Evolutionary conservation across 2,329 filamentous ascomycete species (phyloP), one percentile per base, ranked within the genome.

Genomic region (Golovinomyces cichoracearum): DNA sequence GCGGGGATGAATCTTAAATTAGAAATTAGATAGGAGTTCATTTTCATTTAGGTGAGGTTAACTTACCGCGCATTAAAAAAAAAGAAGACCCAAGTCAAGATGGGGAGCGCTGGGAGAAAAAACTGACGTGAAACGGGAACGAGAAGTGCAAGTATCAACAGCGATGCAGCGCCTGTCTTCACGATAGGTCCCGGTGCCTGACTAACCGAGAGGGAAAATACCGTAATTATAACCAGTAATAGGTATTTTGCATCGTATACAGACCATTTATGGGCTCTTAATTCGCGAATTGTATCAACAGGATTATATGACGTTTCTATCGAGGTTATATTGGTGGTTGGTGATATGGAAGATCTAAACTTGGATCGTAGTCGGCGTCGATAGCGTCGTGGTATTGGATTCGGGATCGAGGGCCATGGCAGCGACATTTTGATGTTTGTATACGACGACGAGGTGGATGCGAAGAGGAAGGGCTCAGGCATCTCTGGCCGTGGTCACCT

Each of bases 91-190:
- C 86, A 95, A 22, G 77, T 78, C 63, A 83, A 79, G 54, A 93
- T 83, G 5, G 83, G 80, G 51, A 90, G 69, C 48, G 85, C 85
- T 9, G 88, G 86, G 38, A 93, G 69, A 61, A 93, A 84, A 63
- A 94, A 93, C 63, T 95, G 88, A 54, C 83, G 73, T 3, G 86
- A 92, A 47, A 83, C 72, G 5, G 88, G 88, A 63, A 93, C 73
- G 41, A 88, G 68, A 35, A 93, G 68, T 27, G 85, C 74, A 55
- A 76, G 67, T 51, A 80, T 67, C 52, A 86, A 70, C 48, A 74
- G 68, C 1, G 78, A 70, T 13, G 83, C 71, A 38, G 80, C 74
- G 45, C 76, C 70, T 1, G 79, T 78, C 71, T 93, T 94, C 54
- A 80, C 65, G 49, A 88, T 63, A 0, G 84, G 80, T 1, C 84